Conservation (phyloP, 139 green algal species). For the Picochlorum sp. region DNA sequence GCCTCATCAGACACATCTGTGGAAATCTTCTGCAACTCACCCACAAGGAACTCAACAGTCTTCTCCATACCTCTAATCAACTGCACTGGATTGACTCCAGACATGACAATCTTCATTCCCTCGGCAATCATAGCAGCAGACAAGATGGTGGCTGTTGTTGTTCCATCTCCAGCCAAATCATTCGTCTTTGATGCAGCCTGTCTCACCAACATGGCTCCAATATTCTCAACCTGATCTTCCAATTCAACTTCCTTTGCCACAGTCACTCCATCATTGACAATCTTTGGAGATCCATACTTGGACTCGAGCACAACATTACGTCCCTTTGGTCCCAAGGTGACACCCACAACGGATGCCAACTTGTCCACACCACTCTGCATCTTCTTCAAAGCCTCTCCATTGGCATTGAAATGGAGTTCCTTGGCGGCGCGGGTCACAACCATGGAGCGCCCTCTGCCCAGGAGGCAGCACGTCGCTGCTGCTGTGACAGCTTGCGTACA, state of each 20-base stretch:
- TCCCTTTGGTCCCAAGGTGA: constrained; percentile 98
- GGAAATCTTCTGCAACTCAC: constrained; percentile 66
- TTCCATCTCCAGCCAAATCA: constrained; percentile 95
- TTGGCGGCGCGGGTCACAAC: constrained; percentile 66
- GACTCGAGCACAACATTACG: constrained; percentile 98
- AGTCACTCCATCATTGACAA: constrained; percentile 99
- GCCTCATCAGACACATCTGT: constrained; percentile 71
- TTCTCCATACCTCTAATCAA: constrained; percentile 91
- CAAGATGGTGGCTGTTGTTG: constrained; percentile 97
- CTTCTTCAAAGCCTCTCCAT: constrained; percentile 91
- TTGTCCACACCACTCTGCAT: constrained; percentile 96
- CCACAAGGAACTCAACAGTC: constrained; percentile 72
- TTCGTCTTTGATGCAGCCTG: constrained; percentile 89
- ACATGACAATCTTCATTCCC: constrained; percentile 90
- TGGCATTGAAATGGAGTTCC: constrained; percentile 98
- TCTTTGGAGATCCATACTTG: constrained; percentile 98
- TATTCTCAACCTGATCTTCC: constrained; percentile 98
- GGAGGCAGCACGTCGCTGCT: neutral
- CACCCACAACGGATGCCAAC: constrained; percentile 93
- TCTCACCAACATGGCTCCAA: constrained; percentile 94
- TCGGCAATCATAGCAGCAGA: constrained; percentile 94
- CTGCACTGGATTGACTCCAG: constrained; percentile 86
- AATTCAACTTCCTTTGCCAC: constrained; percentile 94
- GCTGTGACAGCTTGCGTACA: too few relatives aligned
- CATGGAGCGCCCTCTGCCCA: neutral